Conservation (phyloP, 805 yeast genomes). For the Wickerhamomyces rabaulensis region DNA sequence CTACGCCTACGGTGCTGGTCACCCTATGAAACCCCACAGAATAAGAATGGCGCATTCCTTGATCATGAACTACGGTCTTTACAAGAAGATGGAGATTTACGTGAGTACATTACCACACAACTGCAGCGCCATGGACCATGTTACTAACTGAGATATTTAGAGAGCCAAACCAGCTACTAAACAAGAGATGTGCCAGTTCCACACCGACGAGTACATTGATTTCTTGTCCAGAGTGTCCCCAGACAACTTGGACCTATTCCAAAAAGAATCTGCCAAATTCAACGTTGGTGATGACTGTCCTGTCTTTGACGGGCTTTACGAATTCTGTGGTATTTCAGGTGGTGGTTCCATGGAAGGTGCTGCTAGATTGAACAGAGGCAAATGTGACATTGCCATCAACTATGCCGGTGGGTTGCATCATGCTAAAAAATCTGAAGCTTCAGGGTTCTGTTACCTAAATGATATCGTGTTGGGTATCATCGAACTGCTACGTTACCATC, state of each 20-base stretch:
- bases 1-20: constrained; percentile 91
- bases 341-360: constrained; percentile 96
- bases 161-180: constrained; percentile 77
- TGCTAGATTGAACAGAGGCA: constrained; percentile 74
- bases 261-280: constrained; percentile 60
- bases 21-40: constrained; percentile 98
- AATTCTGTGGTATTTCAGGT: constrained; percentile 80
- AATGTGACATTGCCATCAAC: constrained; percentile 90
- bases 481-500: constrained; percentile 81
- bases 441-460: constrained; percentile 92
- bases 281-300: constrained; percentile 96
- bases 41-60: constrained; percentile 91
- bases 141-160: background rate
- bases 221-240: constrained; percentile 87
- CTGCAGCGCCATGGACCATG: no score
- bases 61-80: constrained; percentile 76
- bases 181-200: constrained; percentile 77
- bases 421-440: constrained; percentile 91
- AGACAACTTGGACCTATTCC: constrained; percentile 70
- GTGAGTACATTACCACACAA: background rate
- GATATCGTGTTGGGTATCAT: constrained; percentile 89
- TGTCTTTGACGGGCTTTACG: constrained; percentile 88
- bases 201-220: constrained; percentile 88
- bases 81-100: constrained; percentile 87
- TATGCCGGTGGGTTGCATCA: constrained; percentile 98